These are phyloP conservation scores for Claviceps capensis DNA, from an alignment of 2,329 filamentous ascomycete species.

Conservation along the genomic window DNA sequence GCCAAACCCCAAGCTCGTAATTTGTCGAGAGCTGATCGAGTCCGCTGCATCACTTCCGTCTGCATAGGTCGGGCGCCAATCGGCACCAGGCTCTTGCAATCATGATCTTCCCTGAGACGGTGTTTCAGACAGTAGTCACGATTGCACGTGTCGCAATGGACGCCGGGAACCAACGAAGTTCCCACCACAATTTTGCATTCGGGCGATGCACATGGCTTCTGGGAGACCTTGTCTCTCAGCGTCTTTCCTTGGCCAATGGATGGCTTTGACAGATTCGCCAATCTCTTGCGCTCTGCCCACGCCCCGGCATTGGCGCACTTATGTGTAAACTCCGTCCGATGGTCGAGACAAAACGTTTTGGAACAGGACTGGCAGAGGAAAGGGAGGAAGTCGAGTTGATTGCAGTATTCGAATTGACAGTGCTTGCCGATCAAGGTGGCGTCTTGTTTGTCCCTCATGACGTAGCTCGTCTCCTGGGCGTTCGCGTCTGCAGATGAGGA, in stretches of 20 bases:
- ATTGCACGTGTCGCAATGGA: conserved; percentile 60
- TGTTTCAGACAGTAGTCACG: conserved; percentile 68
- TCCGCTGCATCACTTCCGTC: conserved; percentile 44
- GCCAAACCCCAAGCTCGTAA: conserved; percentile 69
- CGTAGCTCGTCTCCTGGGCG: conserved; percentile 42
- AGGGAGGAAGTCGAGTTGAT: conserved; percentile 89
- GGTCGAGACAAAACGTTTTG: conserved; percentile 81
- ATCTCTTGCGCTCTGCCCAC: conserved; percentile 45
- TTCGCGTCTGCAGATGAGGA: conserved; percentile 29
- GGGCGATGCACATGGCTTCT: conserved; percentile 55
- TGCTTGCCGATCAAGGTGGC: conserved; percentile 77
- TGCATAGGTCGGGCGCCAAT: conserved; percentile 34
- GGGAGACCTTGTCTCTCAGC: conserved; percentile 38
- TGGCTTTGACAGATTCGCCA: conserved; percentile 37
- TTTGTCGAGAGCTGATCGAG: conserved; percentile 60
- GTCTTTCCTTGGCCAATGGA: conserved; percentile 40
- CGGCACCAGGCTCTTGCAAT: conserved; percentile 63
- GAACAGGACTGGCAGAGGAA: conserved; percentile 85
- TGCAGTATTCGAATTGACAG: conserved; percentile 84
- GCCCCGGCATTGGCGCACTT: conserved; percentile 47
- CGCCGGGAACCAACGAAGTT: conserved; percentile 51
- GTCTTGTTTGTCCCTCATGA: conserved; percentile 61
- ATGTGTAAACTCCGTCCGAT: conserved; percentile 76
- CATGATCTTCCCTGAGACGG: conserved; percentile 65
- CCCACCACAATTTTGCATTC: conserved; percentile 59